These are phyloP conservation scores for Neurospora tetrasperma DNA, from an alignment of 495 filamentous ascomycete genomes.

Conservation along the genomic window DNA sequence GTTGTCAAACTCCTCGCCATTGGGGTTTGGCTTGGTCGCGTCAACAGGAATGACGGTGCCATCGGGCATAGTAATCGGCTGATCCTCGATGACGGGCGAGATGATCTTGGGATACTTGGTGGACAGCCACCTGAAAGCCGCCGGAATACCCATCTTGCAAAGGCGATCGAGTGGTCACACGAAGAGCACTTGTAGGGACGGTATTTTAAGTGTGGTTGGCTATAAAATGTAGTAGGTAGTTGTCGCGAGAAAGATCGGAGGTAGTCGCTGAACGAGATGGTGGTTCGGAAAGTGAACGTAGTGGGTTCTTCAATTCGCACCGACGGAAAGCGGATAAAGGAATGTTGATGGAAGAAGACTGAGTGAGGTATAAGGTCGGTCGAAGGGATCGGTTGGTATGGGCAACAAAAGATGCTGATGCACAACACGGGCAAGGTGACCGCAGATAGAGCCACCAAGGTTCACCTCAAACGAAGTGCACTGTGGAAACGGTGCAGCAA, in stretches of 20 bases:
- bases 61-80: slow-evolving; percentile 61
- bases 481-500: background rate
- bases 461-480: background rate
- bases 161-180: slow-evolving; percentile 1
- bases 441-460: background rate
- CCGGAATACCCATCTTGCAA: slow-evolving; percentile 82
- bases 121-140: slow-evolving; percentile 87
- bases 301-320: background rate
- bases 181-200: background rate
- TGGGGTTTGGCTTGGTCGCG: slow-evolving; percentile 76
- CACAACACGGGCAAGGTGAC: background rate
- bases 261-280: background rate
- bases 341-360: background rate
- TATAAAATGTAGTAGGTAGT: background rate
- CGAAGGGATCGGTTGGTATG: background rate
- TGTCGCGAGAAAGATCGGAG: background rate
- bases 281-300: background rate
- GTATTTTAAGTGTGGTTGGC: background rate
- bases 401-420: background rate
- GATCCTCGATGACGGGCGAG: slow-evolving; percentile 78
- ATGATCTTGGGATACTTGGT: slow-evolving; percentile 96
- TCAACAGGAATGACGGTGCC: slow-evolving; percentile 78
- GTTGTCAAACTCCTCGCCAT: slow-evolving; percentile 96
- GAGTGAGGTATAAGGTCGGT: background rate
- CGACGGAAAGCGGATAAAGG: background rate